phyloP scores from a whole-genome alignment of 805 yeast genomes.

The Schizosaccharomyces osmophilus region DNA sequence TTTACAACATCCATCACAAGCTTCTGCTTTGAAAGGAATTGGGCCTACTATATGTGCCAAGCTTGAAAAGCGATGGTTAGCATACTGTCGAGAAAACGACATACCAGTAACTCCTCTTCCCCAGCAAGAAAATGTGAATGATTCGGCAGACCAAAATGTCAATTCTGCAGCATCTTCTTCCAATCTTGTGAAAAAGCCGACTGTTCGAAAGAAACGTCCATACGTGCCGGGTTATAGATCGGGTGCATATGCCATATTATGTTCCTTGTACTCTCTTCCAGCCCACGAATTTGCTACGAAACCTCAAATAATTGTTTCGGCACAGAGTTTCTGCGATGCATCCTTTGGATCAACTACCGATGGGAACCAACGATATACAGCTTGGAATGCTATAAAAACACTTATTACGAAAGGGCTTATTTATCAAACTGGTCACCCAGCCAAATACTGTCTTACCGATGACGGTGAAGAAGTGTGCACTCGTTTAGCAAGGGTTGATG shows the following conservation, averaged over 20 bases:
- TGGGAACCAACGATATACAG: constrained; percentile 28
- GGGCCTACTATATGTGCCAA: constrained; percentile 43
- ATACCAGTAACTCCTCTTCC: constrained; percentile 11
- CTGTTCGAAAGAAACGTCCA: constrained; percentile 12
- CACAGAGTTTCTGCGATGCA: constrained; percentile 14
- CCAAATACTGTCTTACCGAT: constrained; percentile 35
- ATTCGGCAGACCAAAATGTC: background rate
- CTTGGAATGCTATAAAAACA: constrained; percentile 50
- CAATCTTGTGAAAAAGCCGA: constrained; percentile 5
- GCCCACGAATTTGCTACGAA: constrained; percentile 34
- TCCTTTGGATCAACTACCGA: constrained; percentile 7
- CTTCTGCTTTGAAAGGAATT: constrained; percentile 35
- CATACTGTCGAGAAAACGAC: constrained; percentile 34
- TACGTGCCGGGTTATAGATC: constrained; percentile 55
- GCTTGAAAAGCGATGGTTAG: constrained; percentile 23
- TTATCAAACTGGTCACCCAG: constrained; percentile 22
- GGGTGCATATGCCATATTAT: constrained; percentile 63
- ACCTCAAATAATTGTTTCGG: constrained; percentile 30
- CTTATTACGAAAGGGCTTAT: constrained; percentile 39
- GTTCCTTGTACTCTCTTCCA: constrained; percentile 24
- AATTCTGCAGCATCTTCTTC: background rate
- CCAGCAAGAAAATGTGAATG: background rate
- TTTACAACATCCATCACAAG: constrained; percentile 31
- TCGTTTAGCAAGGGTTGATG: background rate
- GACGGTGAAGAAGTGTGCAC: constrained; percentile 31